These are phyloP conservation scores for Vaucheria bursata DNA, from an alignment of 352 stramenopile species.

Conservation along the genomic window DNA sequence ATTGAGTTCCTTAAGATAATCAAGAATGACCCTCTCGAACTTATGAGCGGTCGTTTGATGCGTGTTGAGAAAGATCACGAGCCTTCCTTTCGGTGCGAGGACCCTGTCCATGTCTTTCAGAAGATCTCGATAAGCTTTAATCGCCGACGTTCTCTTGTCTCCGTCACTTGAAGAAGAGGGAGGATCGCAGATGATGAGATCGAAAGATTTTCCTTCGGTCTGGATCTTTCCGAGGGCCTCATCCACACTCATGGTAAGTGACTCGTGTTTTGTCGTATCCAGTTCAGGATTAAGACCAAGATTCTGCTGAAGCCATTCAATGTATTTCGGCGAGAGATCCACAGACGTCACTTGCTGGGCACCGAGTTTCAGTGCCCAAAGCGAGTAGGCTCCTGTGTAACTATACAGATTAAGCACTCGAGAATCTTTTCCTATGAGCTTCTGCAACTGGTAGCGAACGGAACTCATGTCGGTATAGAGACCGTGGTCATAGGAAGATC, in stretches of 20 bases:
- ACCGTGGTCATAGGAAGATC: not conserved
- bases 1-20: too few relatives aligned
- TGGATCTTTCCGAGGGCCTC: not conserved
- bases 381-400: not conserved
- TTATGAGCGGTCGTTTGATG: not conserved
- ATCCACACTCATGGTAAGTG: not conserved
- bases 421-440: not conserved
- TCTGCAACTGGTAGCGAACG: not conserved
- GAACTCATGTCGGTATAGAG: not conserved
- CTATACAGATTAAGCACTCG: not conserved
- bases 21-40: not conserved
- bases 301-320: not conserved
- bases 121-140: not conserved
- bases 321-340: not conserved
- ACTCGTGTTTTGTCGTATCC: not conserved
- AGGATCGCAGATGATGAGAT: not conserved
- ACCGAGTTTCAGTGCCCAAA: not conserved
- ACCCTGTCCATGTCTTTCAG: not conserved
- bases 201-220: not conserved
- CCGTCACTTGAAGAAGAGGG: not conserved
- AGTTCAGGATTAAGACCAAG: not conserved
- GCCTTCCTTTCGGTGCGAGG: not conserved
- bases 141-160: not conserved
- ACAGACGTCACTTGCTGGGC: not conserved
- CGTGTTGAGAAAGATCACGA: not conserved